Percentiles rank a stretch among this genome's conserved stretches.
Evolutionary conservation across 2,329 filamentous ascomycete species (phyloP).

Genomic region (Sporothrix sp.): DNA sequence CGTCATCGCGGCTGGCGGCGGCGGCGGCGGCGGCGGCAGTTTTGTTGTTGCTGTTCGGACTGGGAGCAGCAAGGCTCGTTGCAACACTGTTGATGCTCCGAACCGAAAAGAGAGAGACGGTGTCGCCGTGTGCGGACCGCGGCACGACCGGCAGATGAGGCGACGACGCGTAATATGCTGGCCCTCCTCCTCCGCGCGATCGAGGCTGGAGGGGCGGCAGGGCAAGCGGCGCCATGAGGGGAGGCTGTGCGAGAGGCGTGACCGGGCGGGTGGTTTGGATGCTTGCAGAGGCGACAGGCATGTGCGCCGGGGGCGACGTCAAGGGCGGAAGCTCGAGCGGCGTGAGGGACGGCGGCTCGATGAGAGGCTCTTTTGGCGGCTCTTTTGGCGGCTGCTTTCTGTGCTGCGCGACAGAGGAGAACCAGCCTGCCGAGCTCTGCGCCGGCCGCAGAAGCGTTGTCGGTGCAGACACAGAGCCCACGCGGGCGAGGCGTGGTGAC

Average conservation of each 20-base stretch:
- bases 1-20: conserved; percentile 9
- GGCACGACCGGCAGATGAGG: conserved; percentile 7
- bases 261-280: not conserved
- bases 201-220: conserved; percentile 1
- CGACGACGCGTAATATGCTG: not conserved
- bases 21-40: too few relatives aligned
- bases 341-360: not conserved
- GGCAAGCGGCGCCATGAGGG: conserved; percentile 7
- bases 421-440: not conserved
- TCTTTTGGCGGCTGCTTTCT: not conserved
- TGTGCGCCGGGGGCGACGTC: not conserved
- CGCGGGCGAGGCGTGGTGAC: not conserved
- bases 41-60: not conserved
- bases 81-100: not conserved
- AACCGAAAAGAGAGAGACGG: conserved; percentile 1
- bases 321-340: not conserved
- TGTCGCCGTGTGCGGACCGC: conserved; percentile 4
- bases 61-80: not conserved
- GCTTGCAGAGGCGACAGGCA: not conserved
- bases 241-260: conserved; percentile 1
- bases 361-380: not conserved
- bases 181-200: not conserved
- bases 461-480: not conserved
- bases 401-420: not conserved
- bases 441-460: conserved; percentile 2